A percentile compares a stretch with the other conserved stretches of the same genome.
Evolutionary conservation across 2,329 filamentous ascomycete species (phyloP).

Genomic region (Phoma sp.): DNA sequence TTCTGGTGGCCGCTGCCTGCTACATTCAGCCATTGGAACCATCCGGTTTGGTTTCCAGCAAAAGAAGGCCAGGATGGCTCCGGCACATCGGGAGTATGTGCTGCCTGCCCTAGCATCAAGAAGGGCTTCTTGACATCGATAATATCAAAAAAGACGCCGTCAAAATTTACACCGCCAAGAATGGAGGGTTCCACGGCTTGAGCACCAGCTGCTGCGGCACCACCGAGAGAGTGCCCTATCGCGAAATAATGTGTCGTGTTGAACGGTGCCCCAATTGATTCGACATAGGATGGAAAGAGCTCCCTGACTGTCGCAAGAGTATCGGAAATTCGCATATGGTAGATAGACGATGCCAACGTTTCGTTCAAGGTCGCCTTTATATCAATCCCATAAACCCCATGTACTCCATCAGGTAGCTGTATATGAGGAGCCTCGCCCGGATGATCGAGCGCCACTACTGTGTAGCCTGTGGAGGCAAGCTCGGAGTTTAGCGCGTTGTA

Average conservation of each 20-base stretch:
- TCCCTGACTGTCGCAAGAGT: constrained; percentile 1
- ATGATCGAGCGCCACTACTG: constrained; percentile 28
- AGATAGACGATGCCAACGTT: constrained; percentile 18
- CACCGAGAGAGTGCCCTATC: constrained; percentile 32
- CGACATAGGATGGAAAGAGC: constrained; percentile 16
- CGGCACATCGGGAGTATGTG: constrained; percentile 19
- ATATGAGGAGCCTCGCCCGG: constrained; percentile 29
- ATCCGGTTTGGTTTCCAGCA: constrained; percentile 27
- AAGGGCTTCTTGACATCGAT: constrained; percentile 28
- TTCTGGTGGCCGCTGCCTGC: constrained; percentile 27
- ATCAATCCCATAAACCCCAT: constrained; percentile 22
- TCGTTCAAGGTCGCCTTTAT: constrained; percentile 20
- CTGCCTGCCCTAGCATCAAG: constrained; percentile 25
- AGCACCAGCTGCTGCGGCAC: constrained; percentile 23
- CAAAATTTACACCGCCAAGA: constrained; percentile 27
- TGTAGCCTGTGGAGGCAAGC: constrained; percentile 31
- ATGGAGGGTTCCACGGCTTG: constrained; percentile 15
- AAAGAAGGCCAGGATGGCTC: constrained; percentile 32
- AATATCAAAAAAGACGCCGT: constrained; percentile 26
- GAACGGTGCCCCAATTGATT: constrained; percentile 13
- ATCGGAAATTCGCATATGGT: constrained; percentile 28
- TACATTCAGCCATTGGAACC: constrained; percentile 31
- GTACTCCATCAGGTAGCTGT: constrained; percentile 10
- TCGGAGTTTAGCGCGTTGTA: too few relatives aligned
- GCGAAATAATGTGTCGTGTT: constrained; percentile 23